Conservation (phyloP, 164 flowering plant genomes). For the Buxus sempervirens region DNA sequence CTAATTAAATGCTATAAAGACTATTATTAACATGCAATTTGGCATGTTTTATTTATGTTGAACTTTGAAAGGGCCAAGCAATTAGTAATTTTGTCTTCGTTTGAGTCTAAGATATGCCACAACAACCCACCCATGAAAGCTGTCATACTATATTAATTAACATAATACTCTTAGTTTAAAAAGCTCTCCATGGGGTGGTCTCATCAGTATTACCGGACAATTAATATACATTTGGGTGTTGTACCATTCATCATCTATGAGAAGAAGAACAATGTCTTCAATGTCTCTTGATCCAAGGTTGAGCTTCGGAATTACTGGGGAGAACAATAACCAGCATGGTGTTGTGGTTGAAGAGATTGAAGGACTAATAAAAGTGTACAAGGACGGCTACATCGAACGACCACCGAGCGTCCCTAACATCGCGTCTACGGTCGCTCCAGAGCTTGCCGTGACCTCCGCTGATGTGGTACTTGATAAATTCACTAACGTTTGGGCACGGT, state of each 20-base stretch:
- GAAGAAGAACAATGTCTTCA: slow-evolving; percentile 37
- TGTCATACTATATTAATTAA: too few species aligned
- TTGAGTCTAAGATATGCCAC: not conserved
- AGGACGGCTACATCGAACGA: slow-evolving; percentile 59
- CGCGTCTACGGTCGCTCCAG: slow-evolving; percentile 21
- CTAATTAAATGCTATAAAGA: too few species aligned
- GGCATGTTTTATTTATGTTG: too few species aligned
- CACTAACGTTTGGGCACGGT: slow-evolving; percentile 39
- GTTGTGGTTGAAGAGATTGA: slow-evolving; percentile 37
- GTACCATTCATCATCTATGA: too few species aligned
- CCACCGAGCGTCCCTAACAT: slow-evolving; percentile 42
- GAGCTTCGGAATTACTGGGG: slow-evolving; percentile 14
- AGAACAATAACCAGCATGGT: slow-evolving; percentile 25
- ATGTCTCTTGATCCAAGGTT: slow-evolving; percentile 30
- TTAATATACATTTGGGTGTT: too few species aligned
- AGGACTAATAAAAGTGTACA: slow-evolving; percentile 49
- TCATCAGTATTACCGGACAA: not conserved
- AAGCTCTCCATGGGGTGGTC: not conserved
- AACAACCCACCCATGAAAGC: slow-evolving; percentile 17
- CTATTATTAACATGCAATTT: too few species aligned
- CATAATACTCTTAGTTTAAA: slow-evolving; percentile 8
- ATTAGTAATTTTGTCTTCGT: too few species aligned
- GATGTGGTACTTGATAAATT: slow-evolving; percentile 44
- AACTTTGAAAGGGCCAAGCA: too few species aligned
- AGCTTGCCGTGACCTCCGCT: slow-evolving; percentile 33